phyloP scores from a whole-genome alignment of 2,329 filamentous ascomycete genomes.

The Aspergillus chevalieri region DNA sequence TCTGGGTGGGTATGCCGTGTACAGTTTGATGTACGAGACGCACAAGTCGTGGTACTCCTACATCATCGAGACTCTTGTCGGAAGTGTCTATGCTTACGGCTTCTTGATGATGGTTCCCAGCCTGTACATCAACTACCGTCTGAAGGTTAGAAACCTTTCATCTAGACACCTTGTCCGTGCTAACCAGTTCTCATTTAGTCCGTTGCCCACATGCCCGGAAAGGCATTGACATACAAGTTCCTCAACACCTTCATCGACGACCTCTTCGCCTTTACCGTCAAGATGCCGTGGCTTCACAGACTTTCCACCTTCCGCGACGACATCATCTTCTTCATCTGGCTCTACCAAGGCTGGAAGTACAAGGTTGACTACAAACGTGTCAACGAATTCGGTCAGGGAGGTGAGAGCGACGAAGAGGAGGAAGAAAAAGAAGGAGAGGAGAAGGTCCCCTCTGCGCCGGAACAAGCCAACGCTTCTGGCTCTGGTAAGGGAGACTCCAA shows the following conservation, averaged over 20 bases:
- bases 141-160: slow-evolving; percentile 56
- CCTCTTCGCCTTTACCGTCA: slow-evolving; percentile 97
- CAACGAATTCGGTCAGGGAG: slow-evolving; percentile 97
- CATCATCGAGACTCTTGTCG: slow-evolving; percentile 89
- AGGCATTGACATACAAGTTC: slow-evolving; percentile 97
- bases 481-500: slow-evolving; percentile 24
- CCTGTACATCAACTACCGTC: slow-evolving; percentile 97
- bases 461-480: slow-evolving; percentile 24
- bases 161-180: background rate
- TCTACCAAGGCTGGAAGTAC: slow-evolving; percentile 93
- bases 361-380: slow-evolving; percentile 84
- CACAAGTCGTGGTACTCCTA: slow-evolving; percentile 99
- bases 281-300: slow-evolving; percentile 93
- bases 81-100: slow-evolving; percentile 93
- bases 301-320: slow-evolving; percentile 90
- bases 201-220: slow-evolving; percentile 93
- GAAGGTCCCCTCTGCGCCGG: slow-evolving; percentile 14
- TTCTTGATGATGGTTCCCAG: slow-evolving; percentile 99
- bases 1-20: slow-evolving; percentile 78
- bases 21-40: slow-evolving; percentile 84
- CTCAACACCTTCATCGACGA: slow-evolving; percentile 99
- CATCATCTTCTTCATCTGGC: slow-evolving; percentile 94
- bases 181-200: slow-evolving; percentile 34
- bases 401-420: slow-evolving; percentile 72
- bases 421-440: slow-evolving; percentile 51